These are phyloP conservation scores for Gynostemma pentaphyllum DNA, from an alignment of 306 rosid species.

Conservation along the genomic window DNA sequence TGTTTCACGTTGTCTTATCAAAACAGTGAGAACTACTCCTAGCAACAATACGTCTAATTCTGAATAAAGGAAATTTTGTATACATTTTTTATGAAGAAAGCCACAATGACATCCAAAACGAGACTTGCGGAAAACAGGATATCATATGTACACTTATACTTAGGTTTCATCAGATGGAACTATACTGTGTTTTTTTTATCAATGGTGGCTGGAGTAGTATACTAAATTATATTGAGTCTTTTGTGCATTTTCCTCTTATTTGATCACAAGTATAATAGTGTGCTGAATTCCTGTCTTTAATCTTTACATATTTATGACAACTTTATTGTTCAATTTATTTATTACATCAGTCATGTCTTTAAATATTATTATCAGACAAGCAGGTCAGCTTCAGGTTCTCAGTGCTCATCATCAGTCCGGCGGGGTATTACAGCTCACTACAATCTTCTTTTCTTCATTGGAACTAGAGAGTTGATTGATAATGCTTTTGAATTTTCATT, in stretches of 20 bases:
- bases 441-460: slow-evolving; percentile 7
- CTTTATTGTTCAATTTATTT: not conserved
- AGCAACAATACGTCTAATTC: not conserved
- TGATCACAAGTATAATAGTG: not conserved
- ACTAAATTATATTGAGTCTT: not conserved
- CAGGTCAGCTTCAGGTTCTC: slow-evolving; percentile 69
- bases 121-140: not conserved
- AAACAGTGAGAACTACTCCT: not conserved
- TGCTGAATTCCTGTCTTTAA: not conserved
- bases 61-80: not conserved
- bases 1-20: not conserved
- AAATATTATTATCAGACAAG: slow-evolving; percentile 36
- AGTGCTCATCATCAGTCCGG: slow-evolving; percentile 98
- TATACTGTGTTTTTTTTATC: not conserved
- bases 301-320: not conserved
- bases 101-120: not conserved
- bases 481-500: slow-evolving; percentile 10
- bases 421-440: slow-evolving; percentile 50
- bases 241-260: not conserved
- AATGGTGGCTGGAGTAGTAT: not conserved
- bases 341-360: slow-evolving; percentile 9
- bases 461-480: not conserved
- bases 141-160: not conserved
- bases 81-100: not conserved
- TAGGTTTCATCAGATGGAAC: not conserved